Evolutionary conservation across 345 rosid species (phyloP), one percentile per base, ranked within the genome.

Genomic region (Limnanthes douglasii): DNA sequence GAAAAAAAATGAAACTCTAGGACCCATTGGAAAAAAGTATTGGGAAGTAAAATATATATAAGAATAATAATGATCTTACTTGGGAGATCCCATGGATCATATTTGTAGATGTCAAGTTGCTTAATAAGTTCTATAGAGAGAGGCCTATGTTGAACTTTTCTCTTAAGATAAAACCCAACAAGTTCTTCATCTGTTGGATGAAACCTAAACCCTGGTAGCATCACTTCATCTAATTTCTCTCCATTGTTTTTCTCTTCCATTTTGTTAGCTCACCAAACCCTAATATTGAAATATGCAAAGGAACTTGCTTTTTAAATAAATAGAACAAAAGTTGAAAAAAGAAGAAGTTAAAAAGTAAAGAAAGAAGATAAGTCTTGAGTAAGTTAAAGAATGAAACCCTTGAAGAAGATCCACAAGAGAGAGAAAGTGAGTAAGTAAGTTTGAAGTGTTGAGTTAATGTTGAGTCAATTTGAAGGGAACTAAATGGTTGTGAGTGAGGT

Each of bases 21-120:
- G 2, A 25, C 29, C 6, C 6, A 25, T n/a, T n/a, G 29, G 29
- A 25, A 25, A 25, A 25, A 11, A 11, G 14, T 9, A n/a, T n/a
- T 21, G 10, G 17, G 11, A 43, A 11, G 6, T 4, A 9, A 0
- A 8, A 2, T 21, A 7, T 19, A 18, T 9, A 5, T 44, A 17
- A 18, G 18, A 29, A 38, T 41, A 36, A 0, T 6, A 37, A 40
- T 17, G 29, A 15, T 34, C 94, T 73, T 66, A 88, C 97, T 82
- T 54, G 97, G 95, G 33, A 86, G 97, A 48, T 82, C 97, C 97
- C 97, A 86, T 29, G 97, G 97, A 56, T 78, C 96, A 19, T 72
- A 67, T 69, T 78, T 86, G 26, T 86, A 82, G 23, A 88, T 88
- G 37, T 88, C 97, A 3, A 82, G 86, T 73, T 88, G 93, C 62